Evolutionary conservation across 768 basidiomycete genomes (phyloP).

Genomic region (Psilocybe sp.): DNA sequence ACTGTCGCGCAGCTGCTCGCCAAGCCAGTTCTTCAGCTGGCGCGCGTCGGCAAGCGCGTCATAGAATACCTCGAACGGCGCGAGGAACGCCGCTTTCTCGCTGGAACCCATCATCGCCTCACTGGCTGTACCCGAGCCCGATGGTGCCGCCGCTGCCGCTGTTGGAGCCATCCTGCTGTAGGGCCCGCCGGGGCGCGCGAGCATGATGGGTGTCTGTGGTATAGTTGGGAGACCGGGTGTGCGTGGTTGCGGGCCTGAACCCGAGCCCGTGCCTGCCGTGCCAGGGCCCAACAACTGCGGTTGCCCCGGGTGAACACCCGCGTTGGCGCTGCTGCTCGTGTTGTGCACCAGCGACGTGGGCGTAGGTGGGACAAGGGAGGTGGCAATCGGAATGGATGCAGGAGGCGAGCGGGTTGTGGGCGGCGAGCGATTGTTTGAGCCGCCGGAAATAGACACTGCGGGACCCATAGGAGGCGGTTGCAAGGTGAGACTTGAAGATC

Average conservation of each 20-base stretch:
- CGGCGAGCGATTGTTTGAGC: constrained; percentile 27
- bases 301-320: no score
- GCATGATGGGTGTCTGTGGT: constrained; percentile 40
- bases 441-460: constrained; percentile 5
- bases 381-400: constrained; percentile 66
- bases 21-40: constrained; percentile 74
- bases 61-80: constrained; percentile 82
- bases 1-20: constrained; percentile 68
- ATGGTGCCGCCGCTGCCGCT: no score
- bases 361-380: constrained; percentile 64
- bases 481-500: constrained; percentile 6
- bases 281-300: no score
- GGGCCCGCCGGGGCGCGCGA: constrained; percentile 51
- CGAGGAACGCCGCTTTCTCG: constrained; percentile 75
- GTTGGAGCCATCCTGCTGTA: background rate
- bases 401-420: constrained; percentile 49
- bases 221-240: no score
- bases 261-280: no score
- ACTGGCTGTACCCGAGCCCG: no score
- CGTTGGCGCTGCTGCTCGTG: no score
- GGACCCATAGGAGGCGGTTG: background rate
- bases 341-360: no score
- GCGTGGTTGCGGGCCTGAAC: no score
- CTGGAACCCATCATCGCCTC: constrained; percentile 29
- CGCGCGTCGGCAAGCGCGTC: constrained; percentile 80